phyloP scores from a whole-genome alignment of 1,284 basidiomycete species.

The Amylostereum areolatum region DNA sequence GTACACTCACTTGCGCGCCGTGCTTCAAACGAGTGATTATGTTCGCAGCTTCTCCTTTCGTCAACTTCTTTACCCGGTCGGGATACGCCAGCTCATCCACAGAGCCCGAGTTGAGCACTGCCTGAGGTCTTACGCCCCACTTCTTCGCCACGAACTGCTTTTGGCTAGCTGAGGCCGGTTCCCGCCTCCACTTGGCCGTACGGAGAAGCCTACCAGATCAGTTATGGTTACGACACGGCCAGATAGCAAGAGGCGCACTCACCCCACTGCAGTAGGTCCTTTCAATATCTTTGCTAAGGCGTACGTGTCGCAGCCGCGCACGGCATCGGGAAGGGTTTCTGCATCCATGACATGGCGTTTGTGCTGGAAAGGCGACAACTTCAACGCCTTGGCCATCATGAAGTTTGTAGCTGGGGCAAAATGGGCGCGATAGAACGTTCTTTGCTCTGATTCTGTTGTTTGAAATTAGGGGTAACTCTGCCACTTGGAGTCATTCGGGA shows the following conservation, averaged over 20 bases:
- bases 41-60: constrained; percentile 74
- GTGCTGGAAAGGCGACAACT: constrained; percentile 49
- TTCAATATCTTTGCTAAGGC: constrained; percentile 46
- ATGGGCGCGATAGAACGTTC: constrained; percentile 35
- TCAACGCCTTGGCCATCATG: constrained; percentile 37
- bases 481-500: neutral
- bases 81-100: constrained; percentile 9
- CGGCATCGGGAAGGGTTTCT: constrained; percentile 45
- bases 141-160: constrained; percentile 56
- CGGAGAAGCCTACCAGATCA: constrained; percentile 46
- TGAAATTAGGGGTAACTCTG: too few species aligned
- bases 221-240: neutral
- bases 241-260: constrained; percentile 11
- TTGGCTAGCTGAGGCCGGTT: constrained; percentile 64
- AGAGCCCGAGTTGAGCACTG: constrained; percentile 9
- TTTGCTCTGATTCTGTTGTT: constrained; percentile 18
- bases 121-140: constrained; percentile 32
- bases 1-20: constrained; percentile 55
- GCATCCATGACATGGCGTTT: constrained; percentile 52
- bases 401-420: constrained; percentile 50
- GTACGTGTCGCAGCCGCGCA: constrained; percentile 68
- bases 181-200: constrained; percentile 68
- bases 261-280: constrained; percentile 45
- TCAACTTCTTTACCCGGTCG: constrained; percentile 40
- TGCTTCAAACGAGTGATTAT: constrained; percentile 75